Percentiles rank a stretch among this genome's conserved stretches.
Evolutionary conservation across 1,139 yeast species (phyloP).

Genomic region (Candida glucosophila): DNA sequence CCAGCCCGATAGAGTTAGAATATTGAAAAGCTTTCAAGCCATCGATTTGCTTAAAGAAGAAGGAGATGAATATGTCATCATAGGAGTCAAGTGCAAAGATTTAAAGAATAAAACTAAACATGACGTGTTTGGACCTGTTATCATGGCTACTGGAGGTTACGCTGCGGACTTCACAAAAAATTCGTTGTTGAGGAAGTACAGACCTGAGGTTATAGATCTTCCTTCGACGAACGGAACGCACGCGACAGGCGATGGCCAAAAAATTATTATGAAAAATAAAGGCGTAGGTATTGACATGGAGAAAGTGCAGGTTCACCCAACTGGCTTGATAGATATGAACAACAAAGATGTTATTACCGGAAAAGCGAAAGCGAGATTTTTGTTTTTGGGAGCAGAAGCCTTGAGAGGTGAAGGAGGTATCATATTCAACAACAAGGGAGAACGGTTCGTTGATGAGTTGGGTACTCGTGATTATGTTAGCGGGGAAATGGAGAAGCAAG

Average conservation of each 20-base stretch:
- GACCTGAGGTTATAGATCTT: constrained; percentile 54
- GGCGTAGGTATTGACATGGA: constrained; percentile 67
- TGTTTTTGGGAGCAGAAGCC: constrained; percentile 73
- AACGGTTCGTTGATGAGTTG: constrained; percentile 65
- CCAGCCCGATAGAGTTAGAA: constrained; percentile 43
- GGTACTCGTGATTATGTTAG: constrained; percentile 65
- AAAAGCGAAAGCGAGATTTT: constrained; percentile 37
- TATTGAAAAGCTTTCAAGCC: constrained; percentile 49
- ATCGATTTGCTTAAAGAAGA: constrained; percentile 38
- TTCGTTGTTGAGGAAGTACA: constrained; percentile 41
- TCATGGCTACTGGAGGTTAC: constrained; percentile 78
- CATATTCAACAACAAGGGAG: constrained; percentile 51
- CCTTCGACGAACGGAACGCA: constrained; percentile 72
- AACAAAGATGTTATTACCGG: constrained; percentile 41
- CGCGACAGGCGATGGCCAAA: constrained; percentile 74
- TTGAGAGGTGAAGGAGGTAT: constrained; percentile 74
- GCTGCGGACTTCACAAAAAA: constrained; percentile 51
- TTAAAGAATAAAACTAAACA: constrained; percentile 23
- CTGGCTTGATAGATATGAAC: constrained; percentile 64
- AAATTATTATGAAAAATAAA: constrained; percentile 46
- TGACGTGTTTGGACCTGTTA: constrained; percentile 45
- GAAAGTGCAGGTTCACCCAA: constrained; percentile 75
- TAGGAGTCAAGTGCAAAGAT: constrained; percentile 43
- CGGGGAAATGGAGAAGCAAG: constrained; percentile 44
- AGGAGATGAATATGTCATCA: constrained; percentile 17